phyloP scores from a whole-genome alignment of 164 flowering plant genomes.

The Brasenia schreberi region DNA sequence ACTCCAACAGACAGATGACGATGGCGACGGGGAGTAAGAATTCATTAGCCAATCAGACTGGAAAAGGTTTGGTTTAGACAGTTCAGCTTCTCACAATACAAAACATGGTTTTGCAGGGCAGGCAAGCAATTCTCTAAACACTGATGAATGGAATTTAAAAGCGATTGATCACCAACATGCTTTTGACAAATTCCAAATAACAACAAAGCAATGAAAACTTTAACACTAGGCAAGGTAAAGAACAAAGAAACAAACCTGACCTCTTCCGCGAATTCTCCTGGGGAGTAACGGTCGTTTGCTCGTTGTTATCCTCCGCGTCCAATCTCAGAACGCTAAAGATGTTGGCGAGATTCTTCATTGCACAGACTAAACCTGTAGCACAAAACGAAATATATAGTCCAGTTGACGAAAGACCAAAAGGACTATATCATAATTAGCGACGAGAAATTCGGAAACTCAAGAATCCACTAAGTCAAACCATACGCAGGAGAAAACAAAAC shows the following conservation, averaged over 20 bases:
- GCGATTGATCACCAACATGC: not conserved
- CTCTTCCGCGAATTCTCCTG: not conserved
- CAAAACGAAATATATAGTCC: too few species aligned
- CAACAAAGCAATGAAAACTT: too few species aligned
- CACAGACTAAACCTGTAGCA: not conserved
- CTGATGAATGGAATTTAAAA: not conserved
- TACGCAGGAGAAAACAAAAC: too few species aligned
- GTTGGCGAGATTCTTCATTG: not conserved
- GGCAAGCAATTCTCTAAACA: too few species aligned
- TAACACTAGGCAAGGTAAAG: not conserved
- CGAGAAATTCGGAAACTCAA: too few species aligned
- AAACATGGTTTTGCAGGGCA: not conserved
- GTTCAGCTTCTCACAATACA: not conserved
- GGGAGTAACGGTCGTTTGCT: not conserved
- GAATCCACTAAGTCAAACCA: too few species aligned
- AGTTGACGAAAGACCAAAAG: too few species aligned
- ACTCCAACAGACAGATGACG: too few species aligned
- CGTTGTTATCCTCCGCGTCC: not conserved
- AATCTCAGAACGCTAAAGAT: not conserved
- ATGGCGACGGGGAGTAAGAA: too few species aligned
- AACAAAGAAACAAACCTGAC: not conserved
- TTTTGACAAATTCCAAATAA: not conserved
- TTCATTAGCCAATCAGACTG: too few species aligned
- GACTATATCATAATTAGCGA: too few species aligned
- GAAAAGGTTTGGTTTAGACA: not conserved